Conservation (phyloP, 305 asterid genomes). For the Ilex paraguariensis region DNA sequence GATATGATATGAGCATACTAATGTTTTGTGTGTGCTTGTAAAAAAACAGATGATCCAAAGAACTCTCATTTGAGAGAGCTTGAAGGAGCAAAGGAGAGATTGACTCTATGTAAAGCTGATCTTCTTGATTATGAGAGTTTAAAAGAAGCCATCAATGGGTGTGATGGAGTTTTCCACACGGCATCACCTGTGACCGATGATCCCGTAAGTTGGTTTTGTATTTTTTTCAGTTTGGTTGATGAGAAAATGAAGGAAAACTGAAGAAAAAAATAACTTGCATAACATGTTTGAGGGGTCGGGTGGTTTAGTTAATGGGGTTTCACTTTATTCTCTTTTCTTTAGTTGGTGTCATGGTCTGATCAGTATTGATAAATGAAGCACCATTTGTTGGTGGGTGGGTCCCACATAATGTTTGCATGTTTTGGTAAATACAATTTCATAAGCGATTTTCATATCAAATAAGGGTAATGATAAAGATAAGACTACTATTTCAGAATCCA, state of each 20-base stretch:
- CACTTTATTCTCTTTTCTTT: no score
- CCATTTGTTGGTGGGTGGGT: background rate
- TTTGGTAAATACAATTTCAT: no score
- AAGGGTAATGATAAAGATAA: no score
- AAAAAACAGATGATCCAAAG: slow-evolving; percentile 58
- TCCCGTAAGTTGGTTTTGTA: slow-evolving; percentile 44
- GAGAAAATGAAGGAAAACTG: background rate
- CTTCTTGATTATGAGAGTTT: slow-evolving; percentile 76
- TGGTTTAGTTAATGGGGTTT: background rate
- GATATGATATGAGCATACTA: background rate
- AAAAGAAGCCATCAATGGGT: slow-evolving; percentile 69
- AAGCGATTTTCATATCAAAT: no score
- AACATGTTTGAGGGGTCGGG: background rate
- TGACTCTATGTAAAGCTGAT: slow-evolving; percentile 63
- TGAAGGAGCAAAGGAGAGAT: slow-evolving; percentile 82
- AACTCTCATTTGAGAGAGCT: slow-evolving; percentile 70
- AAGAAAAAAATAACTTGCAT: background rate
- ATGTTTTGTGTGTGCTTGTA: background rate
- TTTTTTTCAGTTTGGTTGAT: background rate
- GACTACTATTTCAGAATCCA: background rate
- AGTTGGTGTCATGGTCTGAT: background rate
- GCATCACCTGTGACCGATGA: slow-evolving; percentile 97
- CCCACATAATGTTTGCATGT: background rate
- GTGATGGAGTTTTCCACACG: slow-evolving; percentile 95
- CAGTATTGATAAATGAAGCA: background rate